Base-by-base conservation (phyloP, 331 rosid genomes). In the Quercus lobata region DNA sequence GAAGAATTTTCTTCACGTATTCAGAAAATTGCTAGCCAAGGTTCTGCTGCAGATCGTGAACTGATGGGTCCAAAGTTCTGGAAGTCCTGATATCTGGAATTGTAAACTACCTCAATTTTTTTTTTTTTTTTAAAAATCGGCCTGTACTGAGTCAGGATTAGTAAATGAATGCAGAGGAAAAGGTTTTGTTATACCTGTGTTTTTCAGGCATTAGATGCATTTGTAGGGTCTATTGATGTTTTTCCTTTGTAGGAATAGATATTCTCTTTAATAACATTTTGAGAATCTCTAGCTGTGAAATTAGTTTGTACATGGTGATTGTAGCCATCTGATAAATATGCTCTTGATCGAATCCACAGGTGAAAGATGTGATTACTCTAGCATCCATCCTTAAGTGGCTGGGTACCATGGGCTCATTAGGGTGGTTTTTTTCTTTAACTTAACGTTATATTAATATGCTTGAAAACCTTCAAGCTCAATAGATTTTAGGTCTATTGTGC, bases 1-100 rank as follows among this genome's bases (percentile, higher is more conserved):
- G 97, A 90, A 78, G 98, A 95, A 82, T 95, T 95, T 84, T 90
- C 97, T 37, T 90, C 96, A 3, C 97, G 96, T 44, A 91, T 92
- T 79, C 93, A 91, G 86, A 91, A 87, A 87, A 84, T 95, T 25
- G 85, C 91, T 52, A 90, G 78, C 82, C 92, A 88, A 87, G 97
- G 97, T 56, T 89, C 97, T 61, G 79, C 86, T 19, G 84, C 92
- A 10, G 94, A 89, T 84, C 88, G 93, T 11, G 92, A 92, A 69
- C 79, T 72, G 81, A 75, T 71, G 54, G 89, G 83, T 74, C 87
- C 89, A 66, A 91, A 85, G 75, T 79, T 79, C 49, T 87, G 91
- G 97, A 91, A 81, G 93, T 86, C 89, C 18, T 94, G 79, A 88
- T 77, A 17, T 69, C 46, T 17, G 41, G 75, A 79, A 61, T 34